Conservation (phyloP, 257 asterid genomes). For the Thymus quinquecostatus region DNA sequence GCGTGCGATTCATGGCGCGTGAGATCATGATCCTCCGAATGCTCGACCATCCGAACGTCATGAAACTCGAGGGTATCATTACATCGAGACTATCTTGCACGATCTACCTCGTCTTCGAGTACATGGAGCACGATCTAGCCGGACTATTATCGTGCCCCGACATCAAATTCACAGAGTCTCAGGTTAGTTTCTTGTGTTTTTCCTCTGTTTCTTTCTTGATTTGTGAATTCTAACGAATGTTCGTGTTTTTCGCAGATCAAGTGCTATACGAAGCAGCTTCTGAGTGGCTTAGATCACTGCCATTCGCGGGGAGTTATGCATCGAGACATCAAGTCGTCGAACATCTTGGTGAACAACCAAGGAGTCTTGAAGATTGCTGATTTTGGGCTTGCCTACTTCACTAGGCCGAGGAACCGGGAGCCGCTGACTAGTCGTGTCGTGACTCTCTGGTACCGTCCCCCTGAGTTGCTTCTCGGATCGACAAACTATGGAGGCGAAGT, state of each 20-base stretch:
- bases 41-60: constrained; percentile 89
- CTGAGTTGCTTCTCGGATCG: constrained; percentile 90
- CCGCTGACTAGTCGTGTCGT: constrained; percentile 92
- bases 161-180: constrained; percentile 79
- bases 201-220: background rate
- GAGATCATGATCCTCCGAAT: constrained; percentile 77
- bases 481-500: constrained; percentile 73
- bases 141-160: constrained; percentile 83
- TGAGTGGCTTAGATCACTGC: constrained; percentile 86
- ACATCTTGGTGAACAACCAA: constrained; percentile 74
- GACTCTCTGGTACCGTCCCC: constrained; percentile 96
- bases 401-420: constrained; percentile 52
- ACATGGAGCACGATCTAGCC: constrained; percentile 97
- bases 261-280: constrained; percentile 78
- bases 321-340: constrained; percentile 85
- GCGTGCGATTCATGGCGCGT: constrained; percentile 92
- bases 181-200: constrained; percentile 46
- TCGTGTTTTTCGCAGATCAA: constrained; percentile 51
- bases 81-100: constrained; percentile 80
- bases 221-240: background rate
- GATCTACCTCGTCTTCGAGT: constrained; percentile 90
- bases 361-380: constrained; percentile 86
- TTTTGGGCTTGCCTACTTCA: constrained; percentile 84
- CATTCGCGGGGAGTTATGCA: constrained; percentile 87
- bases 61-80: constrained; percentile 93